These are phyloP conservation scores for Lecanicillium sp. DNA, from an alignment of 2,329 filamentous ascomycete genomes.

Conservation along the genomic window DNA sequence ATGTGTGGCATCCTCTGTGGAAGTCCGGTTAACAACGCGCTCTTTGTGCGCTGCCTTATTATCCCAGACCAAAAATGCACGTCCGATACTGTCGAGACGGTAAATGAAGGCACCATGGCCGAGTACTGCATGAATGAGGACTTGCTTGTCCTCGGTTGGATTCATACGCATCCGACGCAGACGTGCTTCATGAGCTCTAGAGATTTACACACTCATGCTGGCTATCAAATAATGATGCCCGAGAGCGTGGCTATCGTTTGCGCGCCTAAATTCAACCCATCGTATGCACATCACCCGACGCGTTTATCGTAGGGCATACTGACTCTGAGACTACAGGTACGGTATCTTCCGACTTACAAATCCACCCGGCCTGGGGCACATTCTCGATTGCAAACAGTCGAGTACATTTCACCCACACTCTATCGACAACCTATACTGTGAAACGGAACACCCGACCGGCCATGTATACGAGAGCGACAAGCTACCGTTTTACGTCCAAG, in stretches of 20 bases:
- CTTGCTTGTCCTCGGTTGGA: conserved; percentile 87
- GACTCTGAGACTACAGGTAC: conserved; percentile 49
- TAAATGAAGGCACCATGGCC: conserved; percentile 77
- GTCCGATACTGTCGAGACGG: conserved; percentile 89
- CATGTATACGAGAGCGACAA: conserved; percentile 65
- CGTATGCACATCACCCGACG: conserved; percentile 44
- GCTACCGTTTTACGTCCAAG: conserved; percentile 54
- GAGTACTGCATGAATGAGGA: conserved; percentile 84
- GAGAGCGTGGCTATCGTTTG: conserved; percentile 97
- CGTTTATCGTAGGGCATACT: not conserved
- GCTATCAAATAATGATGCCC: conserved; percentile 93
- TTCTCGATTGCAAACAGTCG: conserved; percentile 69
- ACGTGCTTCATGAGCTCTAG: conserved; percentile 96
- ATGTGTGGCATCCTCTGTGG: conserved; percentile 94
- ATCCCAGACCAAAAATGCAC: conserved; percentile 89
- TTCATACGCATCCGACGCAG: conserved; percentile 94
- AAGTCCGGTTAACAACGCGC: conserved; percentile 82
- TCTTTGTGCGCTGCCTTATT: conserved; percentile 83
- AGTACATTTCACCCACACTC: conserved; percentile 77
- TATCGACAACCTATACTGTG: conserved; percentile 68
- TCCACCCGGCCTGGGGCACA: conserved; percentile 81
- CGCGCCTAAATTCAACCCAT: conserved; percentile 71
- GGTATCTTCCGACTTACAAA: conserved; percentile 92
- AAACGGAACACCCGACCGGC: conserved; percentile 59
- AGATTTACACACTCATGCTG: conserved; percentile 87